A percentile compares a stretch with the other conserved stretches of the same genome.
phyloP scores from a whole-genome alignment of 768 basidiomycete genomes.

The Boletus sp. region DNA sequence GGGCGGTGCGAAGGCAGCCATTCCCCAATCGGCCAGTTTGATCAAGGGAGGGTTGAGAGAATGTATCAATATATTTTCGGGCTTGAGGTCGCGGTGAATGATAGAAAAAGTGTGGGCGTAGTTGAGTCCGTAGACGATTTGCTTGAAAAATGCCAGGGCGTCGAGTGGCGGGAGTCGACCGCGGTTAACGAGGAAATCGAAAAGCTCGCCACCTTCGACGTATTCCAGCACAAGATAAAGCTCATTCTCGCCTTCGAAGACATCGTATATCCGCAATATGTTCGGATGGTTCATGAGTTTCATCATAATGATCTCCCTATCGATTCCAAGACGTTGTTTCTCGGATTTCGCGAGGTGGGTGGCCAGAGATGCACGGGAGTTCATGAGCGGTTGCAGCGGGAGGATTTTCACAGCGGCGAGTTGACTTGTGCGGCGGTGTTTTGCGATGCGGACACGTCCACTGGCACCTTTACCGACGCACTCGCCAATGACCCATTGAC shows the following conservation, averaged over 20 bases:
- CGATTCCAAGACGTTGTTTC: constrained; percentile 82
- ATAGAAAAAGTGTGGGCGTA: constrained; percentile 98
- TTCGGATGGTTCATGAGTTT: constrained; percentile 99
- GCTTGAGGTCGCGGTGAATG: constrained; percentile 96
- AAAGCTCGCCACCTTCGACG: constrained; percentile 93
- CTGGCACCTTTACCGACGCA: constrained; percentile 93
- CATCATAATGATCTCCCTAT: constrained; percentile 98
- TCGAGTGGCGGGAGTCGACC: constrained; percentile 78
- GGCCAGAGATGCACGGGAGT: constrained; percentile 65
- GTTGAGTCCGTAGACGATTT: constrained; percentile 92
- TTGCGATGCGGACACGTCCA: constrained; percentile 92
- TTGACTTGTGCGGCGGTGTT: constrained; percentile 80
- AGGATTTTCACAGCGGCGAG: constrained; percentile 97
- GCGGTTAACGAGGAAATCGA: constrained; percentile 91
- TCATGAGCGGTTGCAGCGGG: constrained; percentile 74
- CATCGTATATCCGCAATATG: constrained; percentile 93
- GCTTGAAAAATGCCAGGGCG: constrained; percentile 90
- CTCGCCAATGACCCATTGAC: constrained; percentile 91
- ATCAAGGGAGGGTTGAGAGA: constrained; percentile 76
- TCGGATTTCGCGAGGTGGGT: constrained; percentile 71
- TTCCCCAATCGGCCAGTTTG: constrained; percentile 98
- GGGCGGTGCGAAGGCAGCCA: constrained; percentile 93
- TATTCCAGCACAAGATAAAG: constrained; percentile 94
- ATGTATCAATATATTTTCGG: constrained; percentile 94
- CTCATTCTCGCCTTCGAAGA: constrained; percentile 89